Evolutionary conservation across 345 rosid species (phyloP).

Genomic region (Carallia brachiata): DNA sequence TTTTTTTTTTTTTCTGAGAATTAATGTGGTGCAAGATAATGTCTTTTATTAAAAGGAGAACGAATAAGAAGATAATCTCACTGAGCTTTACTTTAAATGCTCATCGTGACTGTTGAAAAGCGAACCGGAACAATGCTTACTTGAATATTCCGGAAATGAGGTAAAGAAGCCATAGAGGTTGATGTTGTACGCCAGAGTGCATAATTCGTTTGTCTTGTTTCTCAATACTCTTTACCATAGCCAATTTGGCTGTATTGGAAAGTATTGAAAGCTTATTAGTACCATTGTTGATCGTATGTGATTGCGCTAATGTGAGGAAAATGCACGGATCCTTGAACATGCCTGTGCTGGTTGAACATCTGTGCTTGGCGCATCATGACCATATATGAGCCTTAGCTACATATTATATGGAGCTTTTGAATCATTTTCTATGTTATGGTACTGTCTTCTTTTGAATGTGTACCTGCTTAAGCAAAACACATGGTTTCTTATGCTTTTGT

Average conservation of each 20-base stretch:
- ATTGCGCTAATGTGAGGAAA: no score
- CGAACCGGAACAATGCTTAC: background rate
- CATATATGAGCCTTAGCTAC: no score
- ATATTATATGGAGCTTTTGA: background rate
- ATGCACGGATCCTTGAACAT: no score
- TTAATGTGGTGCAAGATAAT: no score
- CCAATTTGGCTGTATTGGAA: background rate
- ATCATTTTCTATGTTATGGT: background rate
- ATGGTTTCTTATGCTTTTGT: background rate
- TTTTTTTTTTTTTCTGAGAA: no score
- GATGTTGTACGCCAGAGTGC: background rate
- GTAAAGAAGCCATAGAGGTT: background rate
- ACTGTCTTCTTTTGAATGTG: background rate
- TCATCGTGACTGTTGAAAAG: no score
- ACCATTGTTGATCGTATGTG: no score
- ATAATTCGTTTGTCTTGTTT: background rate
- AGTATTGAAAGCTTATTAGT: background rate
- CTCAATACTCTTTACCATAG: background rate
- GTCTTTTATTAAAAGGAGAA: no score
- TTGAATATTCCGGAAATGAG: background rate
- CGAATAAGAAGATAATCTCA: no score
- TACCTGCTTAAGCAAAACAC: background rate
- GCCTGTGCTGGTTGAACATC: no score
- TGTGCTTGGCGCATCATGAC: no score
- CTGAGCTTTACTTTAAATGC: no score